These are phyloP conservation scores for Ananas comosus DNA, from an alignment of 176 grass and related monocot species.

Conservation along the genomic window DNA sequence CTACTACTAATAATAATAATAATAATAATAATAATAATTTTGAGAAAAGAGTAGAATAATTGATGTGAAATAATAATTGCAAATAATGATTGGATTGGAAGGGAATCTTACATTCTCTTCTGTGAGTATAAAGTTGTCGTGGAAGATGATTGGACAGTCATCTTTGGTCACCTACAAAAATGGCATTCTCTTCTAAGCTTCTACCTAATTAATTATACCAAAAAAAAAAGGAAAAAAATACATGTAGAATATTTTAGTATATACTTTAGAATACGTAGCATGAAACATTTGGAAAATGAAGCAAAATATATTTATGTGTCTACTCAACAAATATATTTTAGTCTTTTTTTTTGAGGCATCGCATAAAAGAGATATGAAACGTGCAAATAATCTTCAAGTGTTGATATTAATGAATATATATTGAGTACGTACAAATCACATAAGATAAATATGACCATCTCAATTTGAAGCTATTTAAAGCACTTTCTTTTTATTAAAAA, in stretches of 20 bases:
- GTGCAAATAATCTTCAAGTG: too few relatives aligned
- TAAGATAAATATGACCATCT: too few relatives aligned
- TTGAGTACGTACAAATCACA: too few relatives aligned
- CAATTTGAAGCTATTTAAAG: too few relatives aligned
- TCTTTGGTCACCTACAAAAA: slow-evolving; percentile 86
- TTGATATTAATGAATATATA: too few relatives aligned
- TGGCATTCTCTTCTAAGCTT: slow-evolving; percentile 44
- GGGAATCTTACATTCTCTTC: slow-evolving; percentile 56
- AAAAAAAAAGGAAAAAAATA: slow-evolving; percentile 3
- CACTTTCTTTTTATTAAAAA: too few relatives aligned
- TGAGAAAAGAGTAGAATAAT: neutral
- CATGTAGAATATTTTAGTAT: slow-evolving; percentile 34
- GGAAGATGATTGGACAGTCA: slow-evolving; percentile 69
- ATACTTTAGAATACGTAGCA: neutral
- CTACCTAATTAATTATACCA: slow-evolving; percentile 36
- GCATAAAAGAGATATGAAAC: too few relatives aligned
- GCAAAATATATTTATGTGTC: neutral
- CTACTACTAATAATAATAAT: too few relatives aligned
- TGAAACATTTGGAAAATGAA: slow-evolving; percentile 7
- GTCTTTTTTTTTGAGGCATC: too few relatives aligned
- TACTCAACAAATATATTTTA: too few relatives aligned
- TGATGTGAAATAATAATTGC: neutral
- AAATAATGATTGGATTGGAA: neutral
- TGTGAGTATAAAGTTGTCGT: slow-evolving; percentile 60
- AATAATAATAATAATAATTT: too few relatives aligned